Base-by-base conservation (phyloP, 106 monocot genomes). In the Acorus gramineus region DNA sequence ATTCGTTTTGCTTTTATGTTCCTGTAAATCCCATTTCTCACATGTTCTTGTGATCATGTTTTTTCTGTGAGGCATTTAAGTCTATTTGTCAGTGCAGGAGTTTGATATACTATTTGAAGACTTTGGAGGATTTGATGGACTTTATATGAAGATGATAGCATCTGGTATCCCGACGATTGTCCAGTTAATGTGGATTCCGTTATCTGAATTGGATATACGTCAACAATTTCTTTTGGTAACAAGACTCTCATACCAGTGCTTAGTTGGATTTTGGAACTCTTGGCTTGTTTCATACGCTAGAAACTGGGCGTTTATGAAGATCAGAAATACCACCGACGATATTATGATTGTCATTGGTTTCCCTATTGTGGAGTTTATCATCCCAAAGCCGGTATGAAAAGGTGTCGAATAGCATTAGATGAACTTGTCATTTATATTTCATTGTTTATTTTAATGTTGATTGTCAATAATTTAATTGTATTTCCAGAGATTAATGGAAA, bases 101-200 rank as follows among this genome's bases (percentile, higher is more conserved):
- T 81, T 84, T 75, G 86, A 91, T 49, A n/a, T 91, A 50, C 78
- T 91, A 57, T 91, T 86, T 70, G 91, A 91, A 69, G 81, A 91
- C 8, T 86, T 84, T 70, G 91, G 91, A 65, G 91, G 91, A 9
- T 91, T 86, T 73, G 91, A 91, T 81, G 81, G 81, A 4, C 81
- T 91, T 49, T 91, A 86, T 61, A 56, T 73, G 9, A 91, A 79
- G 74, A 81, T 91, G 81, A 66, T 91, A 46, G 81, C 91, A 63
- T 91, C 84, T 81, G 91, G 91, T 0, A 54, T 78, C 81, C 91
- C 86, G 54, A 91, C 91, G 11, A 4, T 74, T 71, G 91, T 91
- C 53, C 86, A 91, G n/a, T 78, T 91, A 52, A 91, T 91, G 91
- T 84, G 86, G 86, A 91, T 91, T 60, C 84, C 91, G 50, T 81